Evolutionary conservation across 805 yeast species (phyloP), one percentile per base, ranked within the genome.

Genomic region (Lipomyces orientalis): DNA sequence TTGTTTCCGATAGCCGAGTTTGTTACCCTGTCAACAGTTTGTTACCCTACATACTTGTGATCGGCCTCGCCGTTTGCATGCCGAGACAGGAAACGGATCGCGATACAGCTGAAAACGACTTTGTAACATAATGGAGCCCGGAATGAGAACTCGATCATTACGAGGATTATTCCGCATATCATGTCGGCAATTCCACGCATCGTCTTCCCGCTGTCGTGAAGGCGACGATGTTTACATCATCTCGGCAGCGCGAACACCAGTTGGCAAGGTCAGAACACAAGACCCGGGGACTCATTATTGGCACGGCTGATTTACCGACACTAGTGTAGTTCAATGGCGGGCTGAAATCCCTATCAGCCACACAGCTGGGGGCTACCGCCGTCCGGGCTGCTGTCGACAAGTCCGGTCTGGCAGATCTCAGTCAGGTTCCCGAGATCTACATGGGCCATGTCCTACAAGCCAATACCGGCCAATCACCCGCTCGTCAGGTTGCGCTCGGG

Each of bases 381-480:
- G 95, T 93, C 69, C 87, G 86, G 72, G 89, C 94, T 61, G 98
- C 97, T 7, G 81, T 94, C 65, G 90, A 82, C 65, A 56, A 66
- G 75, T 97, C 97, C 66, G 86, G 88, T 77, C 85, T 94, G 79
- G 83, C 88, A 68, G 60, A 65, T 57, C 59, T 52, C 19, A 25
- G 64, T 2, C 62, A 62, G 16, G 95, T 91, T 64, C 97, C 93
- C 72, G 98, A 94, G 80, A 88, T 94, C 77, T 85, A 90, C 76
- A 93, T 93, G 78, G 99, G 99, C 76, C 90, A 92, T 76, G 99
- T 93, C 60, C 81, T 92, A 76, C 91, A 90, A 76, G 98, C 98
- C 71, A 91, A 91, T 76, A 88, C 91, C 68, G 98, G 99, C 70
- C 99, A 94, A 82, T 93, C 94, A 67, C 98, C 99, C 56, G 99